Evolutionary conservation across 1,139 yeast species (phyloP).

Genomic region (Arxiozyma bovina): DNA sequence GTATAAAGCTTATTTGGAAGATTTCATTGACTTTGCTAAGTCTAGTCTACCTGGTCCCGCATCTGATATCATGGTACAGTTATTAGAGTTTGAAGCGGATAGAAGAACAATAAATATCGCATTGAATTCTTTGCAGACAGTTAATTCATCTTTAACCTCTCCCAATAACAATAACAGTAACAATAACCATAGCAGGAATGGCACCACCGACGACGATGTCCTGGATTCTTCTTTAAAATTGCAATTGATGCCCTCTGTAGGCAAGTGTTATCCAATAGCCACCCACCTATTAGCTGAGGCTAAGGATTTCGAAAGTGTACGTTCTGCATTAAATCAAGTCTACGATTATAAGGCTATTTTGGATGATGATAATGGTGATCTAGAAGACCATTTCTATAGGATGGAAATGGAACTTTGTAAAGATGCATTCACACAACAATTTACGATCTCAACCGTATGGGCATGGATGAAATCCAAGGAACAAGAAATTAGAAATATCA

Average conservation of each 20-base stretch:
- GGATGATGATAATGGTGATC: slow-evolving; percentile 40
- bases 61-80: slow-evolving; percentile 64
- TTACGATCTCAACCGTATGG: slow-evolving; percentile 84
- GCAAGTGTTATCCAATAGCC: slow-evolving; percentile 70
- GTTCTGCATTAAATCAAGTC: slow-evolving; percentile 60
- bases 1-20: slow-evolving; percentile 87
- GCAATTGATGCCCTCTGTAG: slow-evolving; percentile 73
- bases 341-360: slow-evolving; percentile 70
- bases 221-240: slow-evolving; percentile 51
- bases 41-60: slow-evolving; percentile 65
- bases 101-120: slow-evolving; percentile 88
- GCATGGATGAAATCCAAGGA: slow-evolving; percentile 95
- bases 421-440: slow-evolving; percentile 93
- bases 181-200: not conserved
- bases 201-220: not conserved
- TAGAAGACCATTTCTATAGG: slow-evolving; percentile 90
- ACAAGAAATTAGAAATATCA: slow-evolving; percentile 91
- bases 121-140: slow-evolving; percentile 59
- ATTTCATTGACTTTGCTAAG: slow-evolving; percentile 61
- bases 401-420: slow-evolving; percentile 88
- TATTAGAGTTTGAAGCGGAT: slow-evolving; percentile 88
- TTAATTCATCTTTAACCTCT: slow-evolving; percentile 15
- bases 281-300: slow-evolving; percentile 59
- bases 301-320: slow-evolving; percentile 81
- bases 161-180: slow-evolving; percentile 29